Evolutionary conservation across 1,284 basidiomycete genomes (phyloP), one percentile per base, ranked within the genome.

Genomic region (Bjerkandera adusta): DNA sequence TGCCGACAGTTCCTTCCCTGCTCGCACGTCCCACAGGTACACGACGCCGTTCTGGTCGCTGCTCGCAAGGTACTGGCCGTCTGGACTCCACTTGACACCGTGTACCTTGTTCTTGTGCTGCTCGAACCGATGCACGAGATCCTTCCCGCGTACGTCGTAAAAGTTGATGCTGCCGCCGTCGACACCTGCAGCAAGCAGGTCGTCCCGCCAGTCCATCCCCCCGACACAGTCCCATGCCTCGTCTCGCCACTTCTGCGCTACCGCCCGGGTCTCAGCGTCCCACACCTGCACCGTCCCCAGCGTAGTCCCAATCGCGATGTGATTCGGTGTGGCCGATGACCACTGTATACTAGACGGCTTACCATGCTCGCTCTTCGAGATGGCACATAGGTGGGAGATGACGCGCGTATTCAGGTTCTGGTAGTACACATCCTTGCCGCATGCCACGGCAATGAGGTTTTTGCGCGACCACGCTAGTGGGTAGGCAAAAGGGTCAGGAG

Each of bases 361-460:
- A 3, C 61, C 59, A 21, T 57, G 48, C 1, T 45, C 44, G 15
- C 48, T 33, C 34, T 46, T 53, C 5, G 57, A 55, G 24, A 68
- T 56, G 15, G 64, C 65, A 51, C 70, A 73, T 11, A 75, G 57
- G 47, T 69, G 74, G 11, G 67, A 61, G 42, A 77, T 73, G 42
- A 60, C 60, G 26, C 70, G 70, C 3, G 72, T 73, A 45, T 71
- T 66, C 11, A 75, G 66, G 52, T 77, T 65, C 53, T 77, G 75
- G 50, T 70, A 71, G 57, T 76, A 77, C 27, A 76, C 68, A 11
- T 76, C 66, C 39, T 62, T 60, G 22, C 61, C 70, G 56, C 75
- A 75, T 5, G 74, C 74, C 22, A 75, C 73, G 1, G 74, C 73
- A 45, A 75, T 76, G 48, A 62, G 57, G 45, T 77, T 76, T 11